A percentile compares a stretch with the other conserved stretches of the same genome.
Evolutionary conservation across 805 yeast species (phyloP).

Genomic region (Wickerhamomyces sydowiorum): DNA sequence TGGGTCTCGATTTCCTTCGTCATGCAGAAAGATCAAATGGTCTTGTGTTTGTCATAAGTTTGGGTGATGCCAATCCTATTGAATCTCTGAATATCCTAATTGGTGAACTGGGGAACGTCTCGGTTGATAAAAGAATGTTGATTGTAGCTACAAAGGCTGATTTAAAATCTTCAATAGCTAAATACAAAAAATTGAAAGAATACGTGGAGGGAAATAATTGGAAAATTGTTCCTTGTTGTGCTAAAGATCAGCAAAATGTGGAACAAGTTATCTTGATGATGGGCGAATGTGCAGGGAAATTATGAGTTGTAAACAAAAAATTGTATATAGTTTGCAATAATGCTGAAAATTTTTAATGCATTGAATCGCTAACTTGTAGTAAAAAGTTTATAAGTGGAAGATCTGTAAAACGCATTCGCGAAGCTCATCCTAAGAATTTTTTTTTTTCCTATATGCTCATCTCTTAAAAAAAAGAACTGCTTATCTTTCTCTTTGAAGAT

Average conservation of each 20-base stretch:
- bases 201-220: constrained; percentile 44
- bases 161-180: constrained; percentile 44
- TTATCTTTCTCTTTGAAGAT: no score
- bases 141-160: constrained; percentile 96
- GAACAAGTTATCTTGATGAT: constrained; percentile 64
- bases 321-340: neutral
- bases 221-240: constrained; percentile 83
- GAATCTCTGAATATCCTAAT: constrained; percentile 58
- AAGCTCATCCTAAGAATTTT: no score
- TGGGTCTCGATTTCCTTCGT: constrained; percentile 89
- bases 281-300: constrained; percentile 43
- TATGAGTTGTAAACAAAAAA: constrained; percentile 2
- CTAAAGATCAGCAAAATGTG: constrained; percentile 64
- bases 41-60: constrained; percentile 75
- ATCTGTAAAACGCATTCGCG: no score
- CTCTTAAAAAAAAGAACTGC: no score
- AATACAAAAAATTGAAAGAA: constrained; percentile 38
- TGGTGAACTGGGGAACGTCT: constrained; percentile 67
- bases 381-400: no score
- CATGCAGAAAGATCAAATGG: constrained; percentile 93
- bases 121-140: constrained; percentile 56
- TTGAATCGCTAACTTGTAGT: neutral
- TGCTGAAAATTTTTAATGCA: no score
- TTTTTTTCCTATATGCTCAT: no score
- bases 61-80: constrained; percentile 64